Evolutionary conservation across 208 protist genomes (phyloP).

Genomic region (Leishmania major): DNA sequence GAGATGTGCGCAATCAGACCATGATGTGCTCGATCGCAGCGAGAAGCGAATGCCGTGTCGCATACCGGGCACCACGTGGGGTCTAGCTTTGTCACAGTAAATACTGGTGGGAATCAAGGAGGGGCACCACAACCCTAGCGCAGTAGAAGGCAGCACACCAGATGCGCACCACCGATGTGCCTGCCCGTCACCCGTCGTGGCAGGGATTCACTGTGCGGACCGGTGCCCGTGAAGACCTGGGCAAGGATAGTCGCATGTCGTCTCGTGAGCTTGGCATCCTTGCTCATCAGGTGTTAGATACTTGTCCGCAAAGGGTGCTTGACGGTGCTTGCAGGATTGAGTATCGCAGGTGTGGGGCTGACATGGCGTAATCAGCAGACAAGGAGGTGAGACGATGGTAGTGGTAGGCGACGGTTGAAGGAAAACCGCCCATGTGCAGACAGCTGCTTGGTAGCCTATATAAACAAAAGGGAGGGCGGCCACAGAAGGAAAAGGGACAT

Average conservation of each 20-base stretch:
- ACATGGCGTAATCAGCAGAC: not conserved
- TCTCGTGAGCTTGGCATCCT: not conserved
- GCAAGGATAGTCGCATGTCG: not conserved
- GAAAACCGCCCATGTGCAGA: too few species aligned
- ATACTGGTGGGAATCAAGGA: too few species aligned
- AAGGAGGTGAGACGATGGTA: not conserved
- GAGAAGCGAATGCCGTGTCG: not conserved
- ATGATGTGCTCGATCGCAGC: not conserved
- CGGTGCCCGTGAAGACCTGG: not conserved
- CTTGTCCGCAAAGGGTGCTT: not conserved
- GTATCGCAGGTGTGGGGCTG: not conserved
- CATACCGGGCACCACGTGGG: not conserved
- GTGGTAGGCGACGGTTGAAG: not conserved
- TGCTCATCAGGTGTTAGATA: not conserved
- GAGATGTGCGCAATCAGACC: not conserved
- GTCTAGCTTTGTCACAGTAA: not conserved
- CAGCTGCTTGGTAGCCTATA: too few species aligned
- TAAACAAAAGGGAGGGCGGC: too few species aligned
- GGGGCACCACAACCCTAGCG: not conserved
- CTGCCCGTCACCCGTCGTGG: too few species aligned
- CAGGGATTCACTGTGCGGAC: not conserved
- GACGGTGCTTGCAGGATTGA: too few species aligned
- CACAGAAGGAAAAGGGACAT: too few species aligned
- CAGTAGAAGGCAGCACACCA: not conserved
- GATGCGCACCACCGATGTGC: not conserved